Percentiles rank a stretch among this genome's conserved stretches.
These are phyloP conservation scores for Hyphopichia homilentoma DNA, from an alignment of 805 yeast genomes.

Conservation along the genomic window DNA sequence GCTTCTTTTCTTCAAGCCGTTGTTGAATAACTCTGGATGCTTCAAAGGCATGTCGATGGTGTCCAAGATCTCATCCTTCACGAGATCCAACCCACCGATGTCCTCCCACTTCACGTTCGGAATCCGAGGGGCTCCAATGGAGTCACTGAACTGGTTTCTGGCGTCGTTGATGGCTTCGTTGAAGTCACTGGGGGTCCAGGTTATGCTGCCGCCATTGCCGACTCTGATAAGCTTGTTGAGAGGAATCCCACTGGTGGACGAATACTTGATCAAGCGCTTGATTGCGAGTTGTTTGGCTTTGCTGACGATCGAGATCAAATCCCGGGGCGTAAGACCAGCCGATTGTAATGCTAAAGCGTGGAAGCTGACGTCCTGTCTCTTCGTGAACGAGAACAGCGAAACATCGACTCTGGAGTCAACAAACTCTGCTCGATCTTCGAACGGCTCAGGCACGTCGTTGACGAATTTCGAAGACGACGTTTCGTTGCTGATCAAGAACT, in stretches of 20 bases:
- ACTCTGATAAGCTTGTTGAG: constrained; percentile 31
- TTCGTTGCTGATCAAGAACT: constrained; percentile 38
- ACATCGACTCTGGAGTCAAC: constrained; percentile 12
- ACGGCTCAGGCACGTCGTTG: constrained; percentile 12
- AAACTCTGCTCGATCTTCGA: constrained; percentile 16
- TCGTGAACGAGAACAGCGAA: constrained; percentile 15
- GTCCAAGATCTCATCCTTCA: constrained; percentile 89
- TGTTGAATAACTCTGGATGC: constrained; percentile 83
- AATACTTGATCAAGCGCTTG: constrained; percentile 40
- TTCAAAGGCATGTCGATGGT: constrained; percentile 95
- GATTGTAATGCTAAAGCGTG: constrained; percentile 71
- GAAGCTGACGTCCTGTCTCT: constrained; percentile 47
- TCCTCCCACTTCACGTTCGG: constrained; percentile 97
- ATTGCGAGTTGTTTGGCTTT: constrained; percentile 59
- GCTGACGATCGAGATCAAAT: constrained; percentile 65
- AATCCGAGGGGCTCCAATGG: constrained; percentile 94
- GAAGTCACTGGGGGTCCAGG: constrained; percentile 57
- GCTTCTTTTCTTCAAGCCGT: constrained; percentile 89
- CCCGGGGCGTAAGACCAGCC: constrained; percentile 89
- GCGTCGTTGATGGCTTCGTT: constrained; percentile 74
- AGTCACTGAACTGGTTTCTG: constrained; percentile 82
- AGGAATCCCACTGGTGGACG: constrained; percentile 15
- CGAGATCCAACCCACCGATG: constrained; percentile 90
- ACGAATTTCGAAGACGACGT: constrained; percentile 1
- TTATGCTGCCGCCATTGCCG: constrained; percentile 55